Evolutionary conservation across 163 green algal genomes (phyloP).

Genomic region (Volvox carteri): DNA sequence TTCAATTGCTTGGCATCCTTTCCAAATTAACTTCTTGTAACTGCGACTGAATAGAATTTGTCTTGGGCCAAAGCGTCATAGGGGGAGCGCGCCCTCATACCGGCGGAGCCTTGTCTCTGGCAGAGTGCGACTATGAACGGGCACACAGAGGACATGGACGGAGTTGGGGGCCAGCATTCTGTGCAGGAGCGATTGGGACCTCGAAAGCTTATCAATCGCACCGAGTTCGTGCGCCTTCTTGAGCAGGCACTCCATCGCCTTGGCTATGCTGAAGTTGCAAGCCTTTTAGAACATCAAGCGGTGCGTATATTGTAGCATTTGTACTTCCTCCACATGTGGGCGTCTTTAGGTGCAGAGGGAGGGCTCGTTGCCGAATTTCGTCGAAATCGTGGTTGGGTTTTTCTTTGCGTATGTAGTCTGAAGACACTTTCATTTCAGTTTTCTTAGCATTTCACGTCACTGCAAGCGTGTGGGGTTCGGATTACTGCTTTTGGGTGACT

Average conservation of each 20-base stretch:
- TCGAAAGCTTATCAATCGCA: constrained; percentile 72
- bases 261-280: constrained; percentile 79
- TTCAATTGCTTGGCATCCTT: not conserved
- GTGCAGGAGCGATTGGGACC: constrained; percentile 68
- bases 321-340: too few relatives aligned
- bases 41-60: not conserved
- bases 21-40: not conserved
- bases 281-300: constrained; percentile 78
- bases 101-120: too few relatives aligned
- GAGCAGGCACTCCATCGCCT: constrained; percentile 85
- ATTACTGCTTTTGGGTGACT: not conserved
- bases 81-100: not conserved
- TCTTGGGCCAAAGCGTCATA: not conserved
- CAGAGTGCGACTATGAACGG: constrained; percentile 7
- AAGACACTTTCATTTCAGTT: too few relatives aligned
- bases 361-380: too few relatives aligned
- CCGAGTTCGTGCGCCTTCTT: constrained; percentile 87
- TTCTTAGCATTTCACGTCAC: too few relatives aligned
- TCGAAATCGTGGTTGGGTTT: not conserved
- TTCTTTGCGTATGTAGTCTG: not conserved
- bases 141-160: constrained; percentile 12
- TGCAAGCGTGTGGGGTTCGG: too few relatives aligned
- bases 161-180: constrained; percentile 10
- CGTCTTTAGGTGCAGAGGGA: too few relatives aligned
- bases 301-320: constrained; percentile 62